Evolutionary conservation across 495 filamentous ascomycete genomes (phyloP).

Genomic region (Annulohypoxylon maeteangense): DNA sequence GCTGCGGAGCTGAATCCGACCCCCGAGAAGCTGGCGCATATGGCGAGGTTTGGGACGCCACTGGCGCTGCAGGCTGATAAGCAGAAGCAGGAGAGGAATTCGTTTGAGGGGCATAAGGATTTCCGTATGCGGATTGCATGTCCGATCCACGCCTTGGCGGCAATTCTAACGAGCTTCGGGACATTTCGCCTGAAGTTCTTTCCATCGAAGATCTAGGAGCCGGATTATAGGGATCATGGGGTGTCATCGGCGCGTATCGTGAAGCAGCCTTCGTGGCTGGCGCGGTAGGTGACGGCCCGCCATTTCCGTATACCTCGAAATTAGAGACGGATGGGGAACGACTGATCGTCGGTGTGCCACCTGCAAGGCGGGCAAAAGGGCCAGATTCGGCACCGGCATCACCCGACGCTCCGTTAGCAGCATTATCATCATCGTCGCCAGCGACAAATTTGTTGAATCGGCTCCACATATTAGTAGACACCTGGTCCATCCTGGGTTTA

Average conservation of each 20-base stretch:
- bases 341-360: slow-evolving; percentile 83
- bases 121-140: slow-evolving; percentile 49
- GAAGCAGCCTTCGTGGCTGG: slow-evolving; percentile 48
- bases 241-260: slow-evolving; percentile 48
- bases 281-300: slow-evolving; percentile 33
- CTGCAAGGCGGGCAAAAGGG: slow-evolving; percentile 82
- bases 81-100: slow-evolving; percentile 39
- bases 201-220: slow-evolving; percentile 55
- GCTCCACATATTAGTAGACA: slow-evolving; percentile 86
- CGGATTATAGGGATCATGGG: slow-evolving; percentile 55
- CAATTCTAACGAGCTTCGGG: slow-evolving; percentile 56
- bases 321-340: slow-evolving; percentile 80
- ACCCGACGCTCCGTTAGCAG: slow-evolving; percentile 67
- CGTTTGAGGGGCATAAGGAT: slow-evolving; percentile 47
- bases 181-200: slow-evolving; percentile 56
- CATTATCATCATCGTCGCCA: slow-evolving; percentile 80
- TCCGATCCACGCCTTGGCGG: slow-evolving; percentile 56
- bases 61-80: slow-evolving; percentile 47
- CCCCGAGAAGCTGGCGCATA: slow-evolving; percentile 40
- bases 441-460: slow-evolving; percentile 95
- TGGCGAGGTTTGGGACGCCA: slow-evolving; percentile 35
- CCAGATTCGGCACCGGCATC: slow-evolving; percentile 70
- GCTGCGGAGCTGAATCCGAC: slow-evolving; percentile 35
- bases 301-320: slow-evolving; percentile 70
- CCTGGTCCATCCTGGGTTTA: slow-evolving; percentile 93